Percentiles rank a stretch among this genome's conserved stretches.
Conservation (phyloP, 2,329 filamentous ascomycete species). For the Raffaelea albimanens region DNA sequence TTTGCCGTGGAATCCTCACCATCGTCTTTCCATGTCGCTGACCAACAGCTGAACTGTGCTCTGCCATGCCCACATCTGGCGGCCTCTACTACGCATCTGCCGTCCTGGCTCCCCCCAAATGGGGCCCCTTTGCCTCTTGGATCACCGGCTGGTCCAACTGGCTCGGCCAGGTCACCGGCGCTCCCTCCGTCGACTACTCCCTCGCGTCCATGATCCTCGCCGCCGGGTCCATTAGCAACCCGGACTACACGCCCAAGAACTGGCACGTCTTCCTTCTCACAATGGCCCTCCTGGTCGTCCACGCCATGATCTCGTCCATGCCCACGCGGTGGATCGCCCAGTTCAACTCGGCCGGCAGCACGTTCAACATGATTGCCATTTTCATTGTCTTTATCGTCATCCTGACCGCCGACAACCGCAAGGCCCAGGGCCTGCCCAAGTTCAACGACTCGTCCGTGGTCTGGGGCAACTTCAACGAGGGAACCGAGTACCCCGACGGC, state of each 20-base stretch:
- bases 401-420: conserved; percentile 43
- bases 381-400: conserved; percentile 60
- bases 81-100: conserved; percentile 67
- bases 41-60: conserved; percentile 50
- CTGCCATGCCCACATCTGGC: conserved; percentile 63
- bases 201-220: conserved; percentile 63
- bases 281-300: conserved; percentile 56
- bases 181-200: conserved; percentile 58
- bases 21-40: not conserved
- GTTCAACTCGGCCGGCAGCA: conserved; percentile 61
- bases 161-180: conserved; percentile 56
- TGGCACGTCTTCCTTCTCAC: conserved; percentile 64
- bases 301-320: conserved; percentile 58
- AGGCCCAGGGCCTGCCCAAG: conserved; percentile 32
- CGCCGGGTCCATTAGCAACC: conserved; percentile 57
- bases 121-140: conserved; percentile 59
- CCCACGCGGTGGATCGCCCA: conserved; percentile 61
- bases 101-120: conserved; percentile 57
- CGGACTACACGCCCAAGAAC: conserved; percentile 51
- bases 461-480: conserved; percentile 56
- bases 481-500: conserved; percentile 58
- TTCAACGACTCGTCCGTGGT: conserved; percentile 39
- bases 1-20: not conserved
- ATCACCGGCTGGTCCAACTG: conserved; percentile 64
- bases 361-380: conserved; percentile 60